Conservation (phyloP, 495 filamentous ascomycete species). For the Annulohypoxylon maeteangense region DNA sequence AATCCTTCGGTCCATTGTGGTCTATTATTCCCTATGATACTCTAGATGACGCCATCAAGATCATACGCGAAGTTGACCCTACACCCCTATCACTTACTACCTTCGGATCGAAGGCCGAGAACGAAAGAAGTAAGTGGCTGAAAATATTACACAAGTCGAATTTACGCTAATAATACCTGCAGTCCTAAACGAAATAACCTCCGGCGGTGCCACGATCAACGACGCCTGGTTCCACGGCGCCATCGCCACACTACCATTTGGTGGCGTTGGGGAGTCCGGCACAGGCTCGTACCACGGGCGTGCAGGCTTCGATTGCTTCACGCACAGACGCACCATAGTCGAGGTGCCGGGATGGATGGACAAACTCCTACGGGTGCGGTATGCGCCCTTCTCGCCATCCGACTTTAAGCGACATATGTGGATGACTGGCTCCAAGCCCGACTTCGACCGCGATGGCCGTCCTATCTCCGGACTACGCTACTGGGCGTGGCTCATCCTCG, state of each 20-base stretch:
- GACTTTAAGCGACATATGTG: conserved; percentile 66
- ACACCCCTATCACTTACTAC: conserved; percentile 86
- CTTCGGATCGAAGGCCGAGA: conserved; percentile 83
- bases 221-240: conserved; percentile 83
- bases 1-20: conserved; percentile 91
- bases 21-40: conserved; percentile 77
- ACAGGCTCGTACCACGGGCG: conserved; percentile 85
- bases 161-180: conserved; percentile 9
- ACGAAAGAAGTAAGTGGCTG: conserved; percentile 65
- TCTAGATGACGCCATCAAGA: conserved; percentile 81
- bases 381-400: conserved; percentile 73
- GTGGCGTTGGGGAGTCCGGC: conserved; percentile 89
- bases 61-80: conserved; percentile 78
- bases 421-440: conserved; percentile 69
- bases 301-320: conserved; percentile 86
- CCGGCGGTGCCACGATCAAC: conserved; percentile 83
- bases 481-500: conserved; percentile 57
- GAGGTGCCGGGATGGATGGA: conserved; percentile 86
- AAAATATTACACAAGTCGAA: not conserved
- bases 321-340: conserved; percentile 78
- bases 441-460: conserved; percentile 84
- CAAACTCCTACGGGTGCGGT: conserved; percentile 75
- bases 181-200: conserved; percentile 73
- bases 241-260: conserved; percentile 83
- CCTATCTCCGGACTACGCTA: conserved; percentile 62